phyloP scores from a whole-genome alignment of 2,329 filamentous ascomycete species.

The Fusarium coffeatum region DNA sequence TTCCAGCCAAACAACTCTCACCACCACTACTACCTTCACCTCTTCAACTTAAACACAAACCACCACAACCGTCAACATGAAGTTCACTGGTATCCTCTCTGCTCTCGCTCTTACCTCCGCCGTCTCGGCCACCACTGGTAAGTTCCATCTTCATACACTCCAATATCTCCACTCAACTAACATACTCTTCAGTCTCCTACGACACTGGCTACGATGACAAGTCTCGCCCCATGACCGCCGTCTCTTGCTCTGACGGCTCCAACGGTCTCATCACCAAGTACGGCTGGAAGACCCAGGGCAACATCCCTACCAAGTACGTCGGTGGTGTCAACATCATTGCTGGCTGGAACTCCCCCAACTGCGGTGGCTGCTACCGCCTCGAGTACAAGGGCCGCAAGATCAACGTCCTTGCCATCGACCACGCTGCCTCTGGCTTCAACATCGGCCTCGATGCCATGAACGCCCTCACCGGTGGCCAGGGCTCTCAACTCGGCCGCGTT shows the following conservation, averaged over 20 bases:
- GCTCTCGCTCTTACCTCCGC: conserved; percentile 54
- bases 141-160: not conserved
- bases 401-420: conserved; percentile 68
- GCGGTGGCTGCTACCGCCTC: conserved; percentile 70
- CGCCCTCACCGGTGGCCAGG: conserved; percentile 64
- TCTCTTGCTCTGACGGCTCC: conserved; percentile 75
- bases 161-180: conserved; percentile 20
- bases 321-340: conserved; percentile 64
- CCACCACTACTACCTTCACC: conserved; percentile 6
- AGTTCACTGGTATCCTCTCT: conserved; percentile 55
- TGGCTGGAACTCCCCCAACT: conserved; percentile 67
- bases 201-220: conserved; percentile 76
- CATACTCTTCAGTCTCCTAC: conserved; percentile 68
- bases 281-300: conserved; percentile 67
- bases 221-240: conserved; percentile 63
- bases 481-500: conserved; percentile 61
- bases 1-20: conserved; percentile 28
- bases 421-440: conserved; percentile 63
- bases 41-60: conserved; percentile 24
- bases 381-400: conserved; percentile 63
- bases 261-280: conserved; percentile 74
- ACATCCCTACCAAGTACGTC: conserved; percentile 64
- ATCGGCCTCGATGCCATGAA: conserved; percentile 68
- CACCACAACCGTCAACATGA: conserved; percentile 54
- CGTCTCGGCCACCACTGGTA: conserved; percentile 53